Percentiles rank a stretch among this genome's conserved stretches.
These are phyloP conservation scores for Vitis cinerea DNA, from an alignment of 164 flowering plant species.

Conservation along the genomic window DNA sequence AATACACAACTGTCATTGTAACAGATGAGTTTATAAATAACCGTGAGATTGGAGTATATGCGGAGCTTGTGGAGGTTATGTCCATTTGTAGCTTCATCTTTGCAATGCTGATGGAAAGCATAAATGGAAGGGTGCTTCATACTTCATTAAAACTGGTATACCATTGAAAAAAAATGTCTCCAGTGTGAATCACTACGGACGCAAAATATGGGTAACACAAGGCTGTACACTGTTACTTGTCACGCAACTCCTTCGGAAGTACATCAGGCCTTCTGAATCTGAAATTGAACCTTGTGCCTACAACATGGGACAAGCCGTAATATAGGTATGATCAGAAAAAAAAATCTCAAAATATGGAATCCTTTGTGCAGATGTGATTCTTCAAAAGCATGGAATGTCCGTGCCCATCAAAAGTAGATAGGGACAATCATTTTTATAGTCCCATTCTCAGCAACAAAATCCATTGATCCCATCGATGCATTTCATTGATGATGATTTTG, in stretches of 20 bases:
- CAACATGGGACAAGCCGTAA: constrained; percentile 6
- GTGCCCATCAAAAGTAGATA: no score
- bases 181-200: neutral
- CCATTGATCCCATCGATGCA: no score
- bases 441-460: no score
- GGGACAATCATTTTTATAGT: no score
- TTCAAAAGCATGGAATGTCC: no score
- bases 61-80: neutral
- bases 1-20: neutral
- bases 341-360: no score
- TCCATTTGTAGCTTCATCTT: neutral
- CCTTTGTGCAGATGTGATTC: no score
- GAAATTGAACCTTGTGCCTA: constrained; percentile 59
- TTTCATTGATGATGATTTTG: no score
- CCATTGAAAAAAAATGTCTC: neutral
- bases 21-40: neutral
- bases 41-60: neutral
- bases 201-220: neutral
- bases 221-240: constrained; percentile 37
- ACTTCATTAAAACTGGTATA: neutral
- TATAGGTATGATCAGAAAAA: neutral
- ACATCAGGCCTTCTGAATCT: constrained; percentile 68
- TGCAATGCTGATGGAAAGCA: neutral
- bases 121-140: neutral
- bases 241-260: constrained; percentile 76